Percentiles rank a stretch among this genome's conserved stretches.
Conservation (phyloP, 2,329 filamentous ascomycete species). For the Xylariaceae sp. region DNA sequence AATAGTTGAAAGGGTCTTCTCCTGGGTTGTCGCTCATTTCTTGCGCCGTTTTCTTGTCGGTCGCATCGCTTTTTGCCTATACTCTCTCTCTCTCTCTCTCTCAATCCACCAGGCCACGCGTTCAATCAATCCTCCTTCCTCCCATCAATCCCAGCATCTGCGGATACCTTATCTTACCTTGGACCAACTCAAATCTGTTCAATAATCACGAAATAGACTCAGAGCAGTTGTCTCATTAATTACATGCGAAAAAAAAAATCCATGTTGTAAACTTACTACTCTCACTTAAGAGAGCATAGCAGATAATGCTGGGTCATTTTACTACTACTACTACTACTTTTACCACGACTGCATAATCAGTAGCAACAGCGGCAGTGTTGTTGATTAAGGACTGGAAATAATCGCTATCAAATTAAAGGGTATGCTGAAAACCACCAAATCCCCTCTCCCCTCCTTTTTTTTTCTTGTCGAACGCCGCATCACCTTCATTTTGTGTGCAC, state of each 20-base stretch:
- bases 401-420: slow-evolving; percentile 35
- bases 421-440: slow-evolving; percentile 42
- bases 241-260: slow-evolving; percentile 27
- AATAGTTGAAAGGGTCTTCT: slow-evolving; percentile 17
- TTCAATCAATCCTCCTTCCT: slow-evolving; percentile 10
- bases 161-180: slow-evolving; percentile 2
- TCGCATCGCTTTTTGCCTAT: slow-evolving; percentile 19
- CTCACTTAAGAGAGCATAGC: slow-evolving; percentile 43
- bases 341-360: slow-evolving; percentile 28
- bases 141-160: slow-evolving; percentile 8
- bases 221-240: slow-evolving; percentile 27
- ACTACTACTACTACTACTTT: slow-evolving; percentile 26
- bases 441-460: slow-evolving; percentile 14
- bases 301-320: slow-evolving; percentile 27
- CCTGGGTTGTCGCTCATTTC: slow-evolving; percentile 22
- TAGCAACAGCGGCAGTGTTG: slow-evolving; percentile 31
- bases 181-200: slow-evolving; percentile 23
- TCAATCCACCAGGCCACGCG: slow-evolving; percentile 12
- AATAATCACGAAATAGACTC: slow-evolving; percentile 33
- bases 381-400: slow-evolving; percentile 31
- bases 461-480: slow-evolving; percentile 27
- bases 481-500: slow-evolving; percentile 30
- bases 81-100: no score
- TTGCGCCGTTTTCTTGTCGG: slow-evolving; percentile 12
- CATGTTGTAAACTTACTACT: slow-evolving; percentile 42